Conservation (phyloP, 164 flowering plant genomes). For the Chimonanthus praecox region DNA sequence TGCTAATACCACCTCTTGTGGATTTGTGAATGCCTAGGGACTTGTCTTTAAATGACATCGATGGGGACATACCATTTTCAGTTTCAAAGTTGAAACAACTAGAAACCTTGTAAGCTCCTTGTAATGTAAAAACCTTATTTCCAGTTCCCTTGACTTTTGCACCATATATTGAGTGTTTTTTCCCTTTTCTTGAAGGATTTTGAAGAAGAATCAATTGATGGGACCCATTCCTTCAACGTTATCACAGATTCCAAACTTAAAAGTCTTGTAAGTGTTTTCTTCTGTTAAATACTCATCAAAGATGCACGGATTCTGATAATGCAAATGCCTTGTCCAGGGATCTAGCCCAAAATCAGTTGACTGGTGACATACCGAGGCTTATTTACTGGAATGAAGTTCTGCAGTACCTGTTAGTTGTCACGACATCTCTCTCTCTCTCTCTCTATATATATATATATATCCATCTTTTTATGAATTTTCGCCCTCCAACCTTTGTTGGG, state of each 20-base stretch:
- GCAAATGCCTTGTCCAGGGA: constrained; percentile 42
- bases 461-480: too few relatives aligned
- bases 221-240: constrained; percentile 96
- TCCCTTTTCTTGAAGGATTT: constrained; percentile 25
- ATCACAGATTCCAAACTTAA: constrained; percentile 96
- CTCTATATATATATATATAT: too few relatives aligned
- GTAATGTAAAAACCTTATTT: not conserved
- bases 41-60: constrained; percentile 61
- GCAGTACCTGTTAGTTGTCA: constrained; percentile 29
- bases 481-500: not conserved
- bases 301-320: not conserved
- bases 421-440: not conserved
- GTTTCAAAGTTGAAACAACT: constrained; percentile 79
- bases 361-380: constrained; percentile 93
- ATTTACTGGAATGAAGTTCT: constrained; percentile 96
- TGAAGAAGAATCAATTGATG: constrained; percentile 76
- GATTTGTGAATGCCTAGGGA: constrained; percentile 37
- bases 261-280: constrained; percentile 56
- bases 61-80: constrained; percentile 84
- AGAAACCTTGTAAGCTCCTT: constrained; percentile 52
- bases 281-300: not conserved
- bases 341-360: constrained; percentile 75
- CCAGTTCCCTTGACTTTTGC: not conserved
- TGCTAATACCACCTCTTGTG: not conserved
- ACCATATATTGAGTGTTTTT: not conserved